Base-by-base conservation (phyloP, 306 rosid genomes). In the Corylus americana region DNA sequence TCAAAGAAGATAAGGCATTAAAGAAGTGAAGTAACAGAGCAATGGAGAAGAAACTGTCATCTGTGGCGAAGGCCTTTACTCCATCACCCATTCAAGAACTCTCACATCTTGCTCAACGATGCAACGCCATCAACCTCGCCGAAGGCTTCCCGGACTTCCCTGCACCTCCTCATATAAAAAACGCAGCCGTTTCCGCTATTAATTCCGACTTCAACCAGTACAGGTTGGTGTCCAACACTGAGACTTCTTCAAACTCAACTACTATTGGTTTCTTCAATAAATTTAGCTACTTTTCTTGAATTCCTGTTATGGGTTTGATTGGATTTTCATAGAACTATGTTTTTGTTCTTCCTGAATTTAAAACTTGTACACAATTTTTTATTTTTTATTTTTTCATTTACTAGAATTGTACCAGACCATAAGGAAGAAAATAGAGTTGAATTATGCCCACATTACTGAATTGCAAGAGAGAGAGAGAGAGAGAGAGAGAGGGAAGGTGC, bases 61-160 rank as follows among this genome's bases (percentile, higher is more conserved):
- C 70, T 42, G 81, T 81, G 16, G 98, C 94, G 55, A 92, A 92
- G 87, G 88, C 75, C 69, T 84, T 91, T 7, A 73, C 74, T n/a
- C 70, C 97, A 1, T 94, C 97, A 13, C 90, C 98, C 37, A 91
- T 94, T 86, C 97, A 89, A 78, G 86, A 91, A 80, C 89, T 91
- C 55, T 91, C 98, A 5, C 91, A 73, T 35, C 96, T 94, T 67
- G 96, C 97, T 77, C 91, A 89, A 62, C 71, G 77, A 76, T 86
- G 87, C 88, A 89, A 87, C 74, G 97, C 97, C 76, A 86, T 94
- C 86, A 94, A 91, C 81, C 93, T 94, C 63, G 97, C 97, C 17
- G 97, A 92, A 83, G 98, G 98, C 77, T 90, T 87, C 82, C 94
- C 96, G 14, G 93, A 92, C 84, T 94, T 94, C 90, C 93, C 98